Evolutionary conservation across 139 green algal genomes (phyloP), one percentile per base, ranked within the genome.

Genomic region (Tetraselmis chui): DNA sequence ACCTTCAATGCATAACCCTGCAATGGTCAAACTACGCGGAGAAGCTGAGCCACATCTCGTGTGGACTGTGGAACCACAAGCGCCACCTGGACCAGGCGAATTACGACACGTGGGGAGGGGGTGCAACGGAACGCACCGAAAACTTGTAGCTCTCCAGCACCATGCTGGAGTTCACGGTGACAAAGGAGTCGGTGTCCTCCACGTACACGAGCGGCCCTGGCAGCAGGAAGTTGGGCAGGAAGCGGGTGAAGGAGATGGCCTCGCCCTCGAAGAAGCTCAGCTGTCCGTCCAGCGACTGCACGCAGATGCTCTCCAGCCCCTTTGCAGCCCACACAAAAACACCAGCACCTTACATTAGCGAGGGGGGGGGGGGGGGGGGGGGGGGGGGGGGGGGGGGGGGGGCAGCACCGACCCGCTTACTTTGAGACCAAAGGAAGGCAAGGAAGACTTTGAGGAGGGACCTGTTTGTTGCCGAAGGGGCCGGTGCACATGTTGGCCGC

Each of bases 281-380:
- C 85, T 91, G 87, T 25, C 91, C 89, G 77, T 94, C 91, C 83
- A 92, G 91, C 1, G 89, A 92, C 85, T 94, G 89, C n/a, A 94
- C 91, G 81, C 79, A 87, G 23, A 94, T 87, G 81, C 90, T 84
- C 32, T 92, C 88, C 27, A 82, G 26, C 28, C 85, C 89, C 76
- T 25, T n/a, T n/a, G n/a, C n/a, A n/a, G n/a, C n/a, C n/a, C n/a
- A n/a, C n/a, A n/a, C n/a, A n/a, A n/a, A n/a, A n/a, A n/a, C n/a
- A n/a, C n/a, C n/a, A n/a, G n/a, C n/a, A n/a, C n/a, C n/a, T n/a
- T n/a, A n/a, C n/a, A n/a, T n/a, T n/a, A n/a, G n/a, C n/a, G n/a
- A n/a, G n/a, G n/a, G n/a, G n/a, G n/a, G n/a, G n/a, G n/a, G n/a
- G n/a, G n/a, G n/a, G n/a, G n/a, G n/a, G n/a, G n/a, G n/a, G n/a